Evolutionary conservation across 768 basidiomycete species (phyloP), one percentile per base, ranked within the genome.

Genomic region (Chalciporus sphaerocephalus): DNA sequence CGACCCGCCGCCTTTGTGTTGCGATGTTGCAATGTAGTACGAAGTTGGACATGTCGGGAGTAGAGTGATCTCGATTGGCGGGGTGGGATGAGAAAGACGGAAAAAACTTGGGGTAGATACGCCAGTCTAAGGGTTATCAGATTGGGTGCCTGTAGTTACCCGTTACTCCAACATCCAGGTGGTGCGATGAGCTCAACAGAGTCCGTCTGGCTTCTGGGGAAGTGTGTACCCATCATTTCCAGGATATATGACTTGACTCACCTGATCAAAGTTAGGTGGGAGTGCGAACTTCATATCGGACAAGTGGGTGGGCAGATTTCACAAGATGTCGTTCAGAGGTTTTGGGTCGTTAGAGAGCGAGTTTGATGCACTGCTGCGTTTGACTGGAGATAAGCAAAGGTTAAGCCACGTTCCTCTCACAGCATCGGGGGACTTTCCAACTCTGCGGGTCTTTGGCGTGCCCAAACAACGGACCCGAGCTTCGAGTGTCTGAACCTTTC

Each of bases 341-440:
- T 27, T 27, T 16, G 27, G 44, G 37, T 17, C 30, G 38, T 37
- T 18, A 8, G 24, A 8, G 20, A 12, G 23, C 27, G 40, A 34
- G 34, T 18, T 37, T 42, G 36, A 36, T 25, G 12, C 57, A 13
- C 40, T 30, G 25, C 21, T 17, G 42, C 18, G 27, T 40, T 10
- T 38, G 43, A 17, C 20, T 34, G 21, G 32, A 28, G 34, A 38
- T 28, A 28, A 28, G 28, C 10, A 48, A 60, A 58, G 55, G 42
- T 27, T 58, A 58, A 60, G n/a, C 55, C 57, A 58, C 57, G 58
- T 58, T 58, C 23, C 21, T 7, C 38, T 32, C 43, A 46, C 40
- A 42, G 24, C 27, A 15, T 32, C n/a, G n/a, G 25, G 5, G 22
- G 5, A 23, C 28, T 15, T n/a, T n/a, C 11, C 22, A 20, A n/a